phyloP scores from a whole-genome alignment of 352 stramenopile species.

The Globisporangium megalacanthum region DNA sequence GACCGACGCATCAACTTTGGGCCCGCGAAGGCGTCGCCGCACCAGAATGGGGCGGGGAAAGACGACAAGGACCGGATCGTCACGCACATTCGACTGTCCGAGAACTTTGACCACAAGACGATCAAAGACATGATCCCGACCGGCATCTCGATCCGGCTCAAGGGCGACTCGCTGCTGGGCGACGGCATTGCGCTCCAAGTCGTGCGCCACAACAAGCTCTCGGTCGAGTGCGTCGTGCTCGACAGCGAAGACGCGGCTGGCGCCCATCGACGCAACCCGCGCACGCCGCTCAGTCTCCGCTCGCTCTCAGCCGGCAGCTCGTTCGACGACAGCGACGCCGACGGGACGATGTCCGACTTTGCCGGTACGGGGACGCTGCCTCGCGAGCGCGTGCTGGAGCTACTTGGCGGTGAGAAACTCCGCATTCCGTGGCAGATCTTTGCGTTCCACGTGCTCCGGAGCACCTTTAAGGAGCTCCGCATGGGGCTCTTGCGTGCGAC shows the following conservation, averaged over 20 bases:
- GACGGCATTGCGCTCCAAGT: constrained; percentile 74
- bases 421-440: constrained; percentile 74
- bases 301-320: constrained; percentile 33
- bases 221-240: constrained; percentile 79
- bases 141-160: constrained; percentile 73
- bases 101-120: constrained; percentile 88
- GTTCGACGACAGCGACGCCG: constrained; percentile 30
- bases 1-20: constrained; percentile 78
- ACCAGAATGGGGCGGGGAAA: constrained; percentile 11
- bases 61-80: constrained; percentile 44
- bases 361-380: constrained; percentile 1
- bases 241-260: constrained; percentile 29
- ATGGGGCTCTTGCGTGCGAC: constrained; percentile 66
- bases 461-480: constrained; percentile 67
- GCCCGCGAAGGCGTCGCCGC: constrained; percentile 36
- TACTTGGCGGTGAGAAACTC: constrained; percentile 81
- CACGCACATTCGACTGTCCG: constrained; percentile 77
- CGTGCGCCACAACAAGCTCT: constrained; percentile 78
- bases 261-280: not conserved
- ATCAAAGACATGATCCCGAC: constrained; percentile 89
- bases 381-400: constrained; percentile 60
- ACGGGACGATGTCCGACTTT: constrained; percentile 9
- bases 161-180: constrained; percentile 74
- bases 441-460: constrained; percentile 63
- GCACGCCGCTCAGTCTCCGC: constrained; percentile 15